phyloP scores from a whole-genome alignment of 805 yeast genomes.

The Monosporozyma unispora region DNA sequence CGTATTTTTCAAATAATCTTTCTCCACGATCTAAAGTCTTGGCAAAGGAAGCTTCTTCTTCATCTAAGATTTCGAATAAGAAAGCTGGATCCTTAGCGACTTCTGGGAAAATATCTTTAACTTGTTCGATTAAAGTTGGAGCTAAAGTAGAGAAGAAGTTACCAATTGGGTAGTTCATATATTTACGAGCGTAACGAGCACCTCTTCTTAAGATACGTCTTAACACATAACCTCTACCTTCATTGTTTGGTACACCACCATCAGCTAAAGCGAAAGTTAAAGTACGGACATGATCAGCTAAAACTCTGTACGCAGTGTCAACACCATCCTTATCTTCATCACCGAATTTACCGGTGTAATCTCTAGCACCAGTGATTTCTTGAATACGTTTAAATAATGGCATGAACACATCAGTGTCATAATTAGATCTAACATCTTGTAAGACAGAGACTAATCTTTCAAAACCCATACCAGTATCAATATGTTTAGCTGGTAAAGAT shows the following conservation, averaged over 20 bases:
- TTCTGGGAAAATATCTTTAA: constrained; percentile 86
- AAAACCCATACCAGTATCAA: constrained; percentile 98
- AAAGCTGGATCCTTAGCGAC: constrained; percentile 59
- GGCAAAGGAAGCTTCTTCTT: constrained; percentile 92
- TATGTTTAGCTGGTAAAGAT: constrained; percentile 85
- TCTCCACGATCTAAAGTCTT: constrained; percentile 97
- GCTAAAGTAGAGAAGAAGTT: constrained; percentile 85
- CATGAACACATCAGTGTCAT: constrained; percentile 93
- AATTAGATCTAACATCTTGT: constrained; percentile 86
- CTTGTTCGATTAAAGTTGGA: constrained; percentile 87
- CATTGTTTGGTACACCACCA: constrained; percentile 99
- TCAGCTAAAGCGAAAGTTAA: constrained; percentile 92
- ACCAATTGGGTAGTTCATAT: constrained; percentile 92
- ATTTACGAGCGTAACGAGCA: constrained; percentile 91
- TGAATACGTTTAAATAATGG: constrained; percentile 82
- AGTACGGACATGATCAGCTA: constrained; percentile 98
- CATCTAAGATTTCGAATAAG: constrained; percentile 84
- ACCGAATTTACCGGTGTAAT: constrained; percentile 88
- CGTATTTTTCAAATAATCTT: constrained; percentile 88
- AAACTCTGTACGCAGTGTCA: constrained; percentile 95
- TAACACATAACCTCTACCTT: constrained; percentile 96
- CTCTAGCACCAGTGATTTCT: constrained; percentile 87
- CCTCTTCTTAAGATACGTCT: constrained; percentile 98
- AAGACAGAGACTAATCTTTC: constrained; percentile 93
- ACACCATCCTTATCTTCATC: constrained; percentile 87